Evolutionary conservation across 2,329 filamentous ascomycete genomes (phyloP).

Genomic region (Aspergillus terreus): DNA sequence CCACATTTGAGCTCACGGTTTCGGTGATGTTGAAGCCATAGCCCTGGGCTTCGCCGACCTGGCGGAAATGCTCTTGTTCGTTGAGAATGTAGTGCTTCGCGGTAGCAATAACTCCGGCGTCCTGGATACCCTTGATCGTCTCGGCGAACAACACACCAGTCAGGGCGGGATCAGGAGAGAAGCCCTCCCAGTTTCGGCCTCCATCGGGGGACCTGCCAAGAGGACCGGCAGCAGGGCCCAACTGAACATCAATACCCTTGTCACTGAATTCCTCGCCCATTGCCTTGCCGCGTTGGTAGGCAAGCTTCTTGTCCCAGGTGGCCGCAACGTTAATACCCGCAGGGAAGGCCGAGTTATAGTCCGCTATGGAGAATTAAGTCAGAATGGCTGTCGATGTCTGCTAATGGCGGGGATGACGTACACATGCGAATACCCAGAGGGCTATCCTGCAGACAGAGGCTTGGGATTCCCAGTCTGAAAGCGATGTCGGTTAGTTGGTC

Average conservation of each 20-base stretch:
- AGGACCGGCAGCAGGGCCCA: conserved; percentile 75
- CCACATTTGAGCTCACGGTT: conserved; percentile 57
- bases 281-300: conserved; percentile 64
- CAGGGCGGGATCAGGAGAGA: conserved; percentile 70
- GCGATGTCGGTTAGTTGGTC: not conserved
- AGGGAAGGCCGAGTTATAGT: conserved; percentile 79
- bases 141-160: conserved; percentile 69
- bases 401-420: conserved; percentile 26
- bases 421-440: conserved; percentile 73
- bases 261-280: conserved; percentile 72
- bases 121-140: conserved; percentile 76
- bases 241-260: conserved; percentile 71
- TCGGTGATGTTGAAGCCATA: conserved; percentile 63
- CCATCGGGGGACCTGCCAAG: conserved; percentile 65
- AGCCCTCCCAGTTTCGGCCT: conserved; percentile 65
- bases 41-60: conserved; percentile 54
- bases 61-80: conserved; percentile 71
- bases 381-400: not conserved
- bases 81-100: conserved; percentile 74
- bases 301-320: conserved; percentile 73
- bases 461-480: conserved; percentile 53
- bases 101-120: conserved; percentile 76
- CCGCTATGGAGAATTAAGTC: conserved; percentile 42
- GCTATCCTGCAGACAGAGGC: conserved; percentile 82
- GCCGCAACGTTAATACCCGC: conserved; percentile 75